Conservation (phyloP, 2,329 filamentous ascomycete genomes). For the Aspergillus novofumigatus region DNA sequence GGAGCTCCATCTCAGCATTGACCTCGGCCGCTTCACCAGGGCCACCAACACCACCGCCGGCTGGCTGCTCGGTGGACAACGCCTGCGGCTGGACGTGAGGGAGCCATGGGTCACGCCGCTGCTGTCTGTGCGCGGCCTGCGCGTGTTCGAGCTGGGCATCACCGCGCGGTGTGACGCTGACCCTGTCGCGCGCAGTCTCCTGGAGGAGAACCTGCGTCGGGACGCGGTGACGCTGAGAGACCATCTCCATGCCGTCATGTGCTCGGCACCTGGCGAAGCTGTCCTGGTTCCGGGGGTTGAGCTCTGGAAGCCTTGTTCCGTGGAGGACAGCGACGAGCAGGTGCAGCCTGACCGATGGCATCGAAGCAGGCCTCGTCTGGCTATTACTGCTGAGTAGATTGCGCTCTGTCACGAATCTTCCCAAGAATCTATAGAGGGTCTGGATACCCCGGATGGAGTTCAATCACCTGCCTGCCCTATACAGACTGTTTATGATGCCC, state of each 20-base stretch:
- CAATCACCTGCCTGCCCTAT: background rate
- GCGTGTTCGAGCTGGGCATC: constrained; percentile 30
- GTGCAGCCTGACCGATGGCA: background rate
- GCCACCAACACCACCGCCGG: constrained; percentile 3
- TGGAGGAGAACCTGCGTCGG: constrained; percentile 24
- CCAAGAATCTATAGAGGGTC: background rate
- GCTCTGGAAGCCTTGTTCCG: background rate
- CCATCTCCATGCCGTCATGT: constrained; percentile 22
- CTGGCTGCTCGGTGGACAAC: constrained; percentile 18
- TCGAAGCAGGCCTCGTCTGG: background rate
- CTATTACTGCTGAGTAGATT: background rate
- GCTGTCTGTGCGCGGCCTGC: constrained; percentile 25
- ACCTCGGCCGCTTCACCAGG: constrained; percentile 29
- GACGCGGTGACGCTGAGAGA: constrained; percentile 26
- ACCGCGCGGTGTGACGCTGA: constrained; percentile 29
- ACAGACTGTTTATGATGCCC: background rate
- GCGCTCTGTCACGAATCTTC: too few species aligned
- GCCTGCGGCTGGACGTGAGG: constrained; percentile 21
- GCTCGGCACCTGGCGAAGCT: constrained; percentile 10
- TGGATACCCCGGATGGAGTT: background rate
- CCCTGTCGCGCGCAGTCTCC: constrained; percentile 15
- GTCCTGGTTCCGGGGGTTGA: constrained; percentile 3
- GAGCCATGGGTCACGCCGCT: constrained; percentile 30
- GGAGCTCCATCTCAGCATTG: constrained; percentile 24
- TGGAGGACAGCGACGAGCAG: background rate